Base-by-base conservation (phyloP, 768 basidiomycete genomes). In the Xerocomellus intermedius region DNA sequence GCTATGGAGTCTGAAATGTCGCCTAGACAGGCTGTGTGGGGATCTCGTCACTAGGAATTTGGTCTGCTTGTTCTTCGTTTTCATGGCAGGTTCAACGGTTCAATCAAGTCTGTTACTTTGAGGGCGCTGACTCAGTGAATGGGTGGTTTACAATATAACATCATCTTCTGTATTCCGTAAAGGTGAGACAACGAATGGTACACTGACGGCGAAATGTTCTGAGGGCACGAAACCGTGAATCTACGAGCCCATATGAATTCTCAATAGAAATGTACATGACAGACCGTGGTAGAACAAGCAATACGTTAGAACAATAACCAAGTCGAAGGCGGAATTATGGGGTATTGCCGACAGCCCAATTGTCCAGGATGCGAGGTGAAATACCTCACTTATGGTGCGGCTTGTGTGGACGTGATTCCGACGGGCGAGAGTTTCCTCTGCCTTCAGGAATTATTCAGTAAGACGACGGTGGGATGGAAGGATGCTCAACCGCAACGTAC, bases 61-160 rank as follows among this genome's bases (percentile, higher is more conserved):
- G 10, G 92, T 93, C 55, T 89, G 84, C 71, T 92, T 94, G 72
- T 92, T 92, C 73, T 91, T 91, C 66, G 90, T 91, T 76, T 91
- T 92, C 90, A 92, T 91, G n/a, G 52, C 38, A 36, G 48, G 37
- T 24, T 56, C 16, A 21, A 28, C n/a, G n/a, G n/a, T n/a, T n/a
- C n/a, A n/a, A 43, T 52, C 52, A 33, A 46, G 32, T 41, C 13
- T n/a, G 17, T 8, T 16, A 22, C 17, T 14, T 37, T 4, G 35
- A 42, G 41, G 36, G 37, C 19, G 28, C 10, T n/a, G n/a, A n/a
- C n/a, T n/a, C n/a, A n/a, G n/a, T n/a, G n/a, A n/a, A n/a, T n/a
- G n/a, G n/a, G n/a, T n/a, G n/a, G n/a, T n/a, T n/a, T n/a, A n/a
- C n/a, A n/a, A n/a, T n/a, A n/a, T n/a, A n/a, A n/a, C n/a, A n/a